Evolutionary conservation across 2,329 filamentous ascomycete genomes (phyloP).

Genomic region (Microascus cirrosus): DNA sequence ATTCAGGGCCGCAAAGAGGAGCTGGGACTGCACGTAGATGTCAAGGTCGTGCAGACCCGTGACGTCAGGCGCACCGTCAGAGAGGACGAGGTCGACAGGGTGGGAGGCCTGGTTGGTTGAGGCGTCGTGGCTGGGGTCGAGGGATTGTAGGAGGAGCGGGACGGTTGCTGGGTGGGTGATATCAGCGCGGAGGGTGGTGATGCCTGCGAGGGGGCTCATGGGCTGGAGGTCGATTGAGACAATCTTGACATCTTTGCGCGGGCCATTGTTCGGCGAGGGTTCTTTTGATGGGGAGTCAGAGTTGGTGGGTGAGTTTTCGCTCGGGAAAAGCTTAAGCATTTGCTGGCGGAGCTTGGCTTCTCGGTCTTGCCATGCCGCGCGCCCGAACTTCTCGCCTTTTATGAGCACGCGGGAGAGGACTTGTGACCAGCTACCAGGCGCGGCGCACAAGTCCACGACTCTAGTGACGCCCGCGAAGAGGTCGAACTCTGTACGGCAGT

Average conservation of each 20-base stretch:
- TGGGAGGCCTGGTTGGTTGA: conserved; percentile 47
- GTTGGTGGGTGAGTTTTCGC: not conserved
- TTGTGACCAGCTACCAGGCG: conserved; percentile 94
- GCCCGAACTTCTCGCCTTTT: conserved; percentile 82
- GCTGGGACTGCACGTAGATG: conserved; percentile 93
- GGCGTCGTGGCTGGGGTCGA: conserved; percentile 60
- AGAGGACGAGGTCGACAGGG: conserved; percentile 86
- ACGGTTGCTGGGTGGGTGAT: conserved; percentile 97
- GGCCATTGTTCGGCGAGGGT: conserved; percentile 8
- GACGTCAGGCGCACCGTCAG: conserved; percentile 91
- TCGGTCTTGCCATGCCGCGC: conserved; percentile 77
- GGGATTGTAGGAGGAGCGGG: conserved; percentile 71
- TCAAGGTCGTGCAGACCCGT: conserved; percentile 95
- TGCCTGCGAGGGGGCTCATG: conserved; percentile 86
- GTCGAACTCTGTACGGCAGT: conserved; percentile 61
- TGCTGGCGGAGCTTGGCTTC: conserved; percentile 54
- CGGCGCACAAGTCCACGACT: conserved; percentile 92
- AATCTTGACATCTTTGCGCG: conserved; percentile 73
- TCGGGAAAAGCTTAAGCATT: conserved; percentile 41
- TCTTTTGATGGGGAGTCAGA: not conserved
- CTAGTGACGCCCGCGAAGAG: conserved; percentile 82
- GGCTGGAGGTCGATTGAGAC: conserved; percentile 94
- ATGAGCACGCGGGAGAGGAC: conserved; percentile 89
- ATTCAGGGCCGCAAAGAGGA: conserved; percentile 89
- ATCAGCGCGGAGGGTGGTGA: conserved; percentile 84